Base-by-base conservation (phyloP, 768 basidiomycete genomes). In the Rhodotorula paludigena region DNA sequence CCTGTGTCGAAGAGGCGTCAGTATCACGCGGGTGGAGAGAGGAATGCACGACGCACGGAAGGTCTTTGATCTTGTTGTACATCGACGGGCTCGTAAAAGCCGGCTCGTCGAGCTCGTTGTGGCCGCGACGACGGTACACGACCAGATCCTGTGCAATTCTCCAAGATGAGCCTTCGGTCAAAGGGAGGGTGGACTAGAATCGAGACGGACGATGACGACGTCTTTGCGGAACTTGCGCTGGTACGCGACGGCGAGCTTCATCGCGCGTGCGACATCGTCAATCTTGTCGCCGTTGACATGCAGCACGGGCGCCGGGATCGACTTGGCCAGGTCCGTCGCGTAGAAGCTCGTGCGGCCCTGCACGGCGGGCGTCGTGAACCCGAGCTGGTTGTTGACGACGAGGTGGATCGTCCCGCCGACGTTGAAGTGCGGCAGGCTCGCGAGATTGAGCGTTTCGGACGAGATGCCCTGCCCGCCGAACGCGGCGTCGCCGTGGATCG, bases 211-310 rank as follows among this genome's bases (percentile, higher is more conserved):
- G 35, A 59, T 59, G 18, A 59, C 41, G 45, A 47, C 55, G 45
- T 83, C 84, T 81, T 90, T 91, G 66, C 89, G 84, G 82, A 94
- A 94, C 77, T 88, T 81, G 74, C 89, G 85, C 56, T 91, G 81
- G 75, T 92, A 94, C 70, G 85, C 83, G 80, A 94, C 89, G 0
- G 92, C 92, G n/a, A 88, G 83, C 68, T 90, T 86, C 79, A 94
- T 84, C 3, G 91, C 90, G 12, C 87, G 84, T 2, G 85, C 85
- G 9, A 94, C 92, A 70, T 93, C 90, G 83, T 94, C 90, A 0
- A 90, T 90, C 76, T 87, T 81, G 77, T 96, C 92, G 10, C 92
- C 92, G 70, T 93, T 96, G 66, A 92, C 90, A 68, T 94, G 92
- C 28, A 94, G 77, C 8, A 93, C 85, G 2, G 92, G 92, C 0